phyloP scores from a whole-genome alignment of 345 rosid species.

The Isatis tinctoria region DNA sequence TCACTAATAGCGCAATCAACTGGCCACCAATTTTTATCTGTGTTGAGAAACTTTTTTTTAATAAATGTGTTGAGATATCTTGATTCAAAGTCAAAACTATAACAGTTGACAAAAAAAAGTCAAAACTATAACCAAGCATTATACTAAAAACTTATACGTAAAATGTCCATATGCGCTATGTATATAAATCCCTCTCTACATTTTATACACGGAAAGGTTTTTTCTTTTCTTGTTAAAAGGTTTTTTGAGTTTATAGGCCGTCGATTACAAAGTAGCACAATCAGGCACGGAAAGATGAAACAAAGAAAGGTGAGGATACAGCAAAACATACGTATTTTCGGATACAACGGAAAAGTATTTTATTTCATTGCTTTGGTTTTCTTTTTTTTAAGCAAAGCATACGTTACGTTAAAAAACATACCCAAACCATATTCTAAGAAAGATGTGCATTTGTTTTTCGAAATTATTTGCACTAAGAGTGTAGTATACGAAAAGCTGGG shows the following conservation, averaged over 20 bases:
- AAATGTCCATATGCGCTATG: background rate
- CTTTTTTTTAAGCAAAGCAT: background rate
- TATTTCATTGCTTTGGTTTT: background rate
- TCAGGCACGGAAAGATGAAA: no score
- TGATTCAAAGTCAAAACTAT: background rate
- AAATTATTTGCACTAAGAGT: background rate
- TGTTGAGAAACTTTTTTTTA: background rate
- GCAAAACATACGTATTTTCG: no score
- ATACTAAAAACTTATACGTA: background rate
- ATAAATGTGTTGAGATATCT: background rate
- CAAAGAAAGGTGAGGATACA: no score
- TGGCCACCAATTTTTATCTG: no score
- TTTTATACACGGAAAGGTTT: no score
- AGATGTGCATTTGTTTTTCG: background rate
- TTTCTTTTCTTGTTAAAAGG: no score
- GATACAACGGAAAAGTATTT: background rate
- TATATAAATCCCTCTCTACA: background rate
- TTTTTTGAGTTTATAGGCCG: no score
- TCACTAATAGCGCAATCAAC: background rate
- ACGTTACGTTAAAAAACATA: background rate
- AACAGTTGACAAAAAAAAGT: no score
- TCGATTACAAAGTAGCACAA: no score
- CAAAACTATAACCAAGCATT: background rate
- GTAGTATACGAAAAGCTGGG: background rate
- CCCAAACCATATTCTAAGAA: constrained; percentile 11